phyloP scores from a whole-genome alignment of 257 asterid genomes.

The Solanum sitiens region DNA sequence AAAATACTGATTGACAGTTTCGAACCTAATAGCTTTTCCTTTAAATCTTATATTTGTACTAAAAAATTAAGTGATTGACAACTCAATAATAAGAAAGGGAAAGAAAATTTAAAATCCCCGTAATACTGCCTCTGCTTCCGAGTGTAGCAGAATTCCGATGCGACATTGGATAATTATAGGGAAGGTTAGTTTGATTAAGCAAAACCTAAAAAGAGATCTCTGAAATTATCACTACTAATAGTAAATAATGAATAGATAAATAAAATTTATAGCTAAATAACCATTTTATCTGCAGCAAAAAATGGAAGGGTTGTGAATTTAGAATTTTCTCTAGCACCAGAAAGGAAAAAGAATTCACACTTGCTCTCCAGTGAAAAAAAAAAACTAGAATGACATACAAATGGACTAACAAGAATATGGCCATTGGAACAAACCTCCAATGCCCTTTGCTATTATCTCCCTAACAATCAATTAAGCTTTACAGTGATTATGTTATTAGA shows the following conservation, averaged over 20 bases:
- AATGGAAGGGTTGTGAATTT: not conserved
- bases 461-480: conserved; percentile 47
- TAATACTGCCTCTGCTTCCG: too few relatives aligned
- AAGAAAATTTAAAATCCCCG: too few relatives aligned
- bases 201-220: not conserved
- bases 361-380: conserved; percentile 12
- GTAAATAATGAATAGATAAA: not conserved
- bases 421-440: conserved; percentile 22
- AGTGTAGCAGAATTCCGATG: too few relatives aligned
- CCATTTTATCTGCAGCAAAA: conserved; percentile 11
- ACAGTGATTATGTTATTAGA: conserved; percentile 37
- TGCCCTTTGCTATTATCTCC: conserved; percentile 39
- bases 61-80: too few relatives aligned
- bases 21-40: too few relatives aligned
- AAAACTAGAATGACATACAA: conserved; percentile 18
- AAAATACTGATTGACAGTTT: too few relatives aligned
- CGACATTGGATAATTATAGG: not conserved
- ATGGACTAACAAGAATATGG: conserved; percentile 38
- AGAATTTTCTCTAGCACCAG: conserved; percentile 9
- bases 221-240: not conserved
- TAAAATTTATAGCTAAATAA: not conserved
- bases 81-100: too few relatives aligned
- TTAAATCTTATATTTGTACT: too few relatives aligned
- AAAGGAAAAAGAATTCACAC: conserved; percentile 24
- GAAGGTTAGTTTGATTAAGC: not conserved